Evolutionary conservation across 1,139 yeast genomes (phyloP).

Genomic region (Pichia inconspicua): DNA sequence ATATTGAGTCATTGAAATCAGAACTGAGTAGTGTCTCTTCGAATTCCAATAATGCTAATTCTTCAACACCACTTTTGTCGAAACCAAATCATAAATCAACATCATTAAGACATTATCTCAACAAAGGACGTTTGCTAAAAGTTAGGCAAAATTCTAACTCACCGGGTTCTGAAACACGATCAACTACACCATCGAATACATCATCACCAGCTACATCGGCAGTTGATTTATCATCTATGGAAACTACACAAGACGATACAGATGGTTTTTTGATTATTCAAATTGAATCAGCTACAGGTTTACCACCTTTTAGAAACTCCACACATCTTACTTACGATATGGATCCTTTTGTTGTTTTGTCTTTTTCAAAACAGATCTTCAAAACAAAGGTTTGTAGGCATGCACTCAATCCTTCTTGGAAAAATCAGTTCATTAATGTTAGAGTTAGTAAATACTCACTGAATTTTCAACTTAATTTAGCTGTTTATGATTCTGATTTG

Average conservation of each 20-base stretch:
- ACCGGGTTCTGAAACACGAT: background rate
- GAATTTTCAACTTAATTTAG: constrained; percentile 47
- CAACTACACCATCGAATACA: background rate
- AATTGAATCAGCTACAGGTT: constrained; percentile 59
- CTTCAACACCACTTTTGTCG: background rate
- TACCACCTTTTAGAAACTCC: constrained; percentile 58
- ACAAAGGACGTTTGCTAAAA: background rate
- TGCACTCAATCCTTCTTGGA: constrained; percentile 77
- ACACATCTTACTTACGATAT: constrained; percentile 77
- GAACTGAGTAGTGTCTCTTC: background rate
- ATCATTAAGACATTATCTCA: background rate
- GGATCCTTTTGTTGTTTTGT: constrained; percentile 93
- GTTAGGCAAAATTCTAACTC: background rate
- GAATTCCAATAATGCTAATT: background rate
- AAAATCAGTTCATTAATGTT: constrained; percentile 49
- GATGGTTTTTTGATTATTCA: constrained; percentile 65
- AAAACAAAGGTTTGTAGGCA: constrained; percentile 84
- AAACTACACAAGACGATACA: constrained; percentile 12
- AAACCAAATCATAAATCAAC: background rate
- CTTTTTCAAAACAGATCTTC: constrained; percentile 83
- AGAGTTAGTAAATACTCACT: constrained; percentile 61
- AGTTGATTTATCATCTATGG: background rate
- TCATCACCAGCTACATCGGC: background rate
- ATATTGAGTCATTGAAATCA: background rate
- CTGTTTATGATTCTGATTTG: constrained; percentile 76